Base-by-base conservation (phyloP, 495 filamentous ascomycete genomes). In the Durotheca rogersii region DNA sequence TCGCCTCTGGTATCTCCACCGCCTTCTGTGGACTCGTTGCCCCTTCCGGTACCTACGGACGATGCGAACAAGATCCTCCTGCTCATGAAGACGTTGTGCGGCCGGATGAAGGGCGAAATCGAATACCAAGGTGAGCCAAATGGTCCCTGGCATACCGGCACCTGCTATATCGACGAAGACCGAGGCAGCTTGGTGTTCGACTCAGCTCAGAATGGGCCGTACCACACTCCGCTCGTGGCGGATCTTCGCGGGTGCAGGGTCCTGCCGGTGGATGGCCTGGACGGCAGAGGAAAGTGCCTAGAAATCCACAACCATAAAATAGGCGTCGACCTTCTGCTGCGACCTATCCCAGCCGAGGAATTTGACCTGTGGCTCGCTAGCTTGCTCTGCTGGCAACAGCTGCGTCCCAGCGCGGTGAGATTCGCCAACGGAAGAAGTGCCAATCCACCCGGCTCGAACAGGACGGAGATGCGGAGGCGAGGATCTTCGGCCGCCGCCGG, bases 341-440 rank as follows among this genome's bases (percentile, higher is more conserved):
- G 85, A 33, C 90, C 93, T 6, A 73, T 85, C 52, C 80, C 82
- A 3, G 74, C 79, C 41, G 81, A 86, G 32, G 89, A 95, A 21
- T 85, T 89, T 55, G 89, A 96, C 53, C 80, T 85, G 6, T 98
- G 93, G 93, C 83, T 95, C 31, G 91, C 93, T 14, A 92, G 92
- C 12, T 67, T 98, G 38, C 76, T 97, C 2, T 95, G 89, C 59
- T 98, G 93, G 93, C 90, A 94, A 65, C 89, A 92, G 10, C 82
- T 93, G 51, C 83, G 85, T 36, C 86, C 89, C 14, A 53, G 56
- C 10, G 58, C 52, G 7, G 48, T 64, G 29, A 72, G 62, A 44
- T 56, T 65, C 3, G 38, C 56, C 25, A 50, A 49, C 35, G 45
- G 58, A 16, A 66, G 60, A 35, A 46, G 58, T 6, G 25, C 51